Evolutionary conservation across 768 basidiomycete species (phyloP).

Genomic region (Russula olivacea): DNA sequence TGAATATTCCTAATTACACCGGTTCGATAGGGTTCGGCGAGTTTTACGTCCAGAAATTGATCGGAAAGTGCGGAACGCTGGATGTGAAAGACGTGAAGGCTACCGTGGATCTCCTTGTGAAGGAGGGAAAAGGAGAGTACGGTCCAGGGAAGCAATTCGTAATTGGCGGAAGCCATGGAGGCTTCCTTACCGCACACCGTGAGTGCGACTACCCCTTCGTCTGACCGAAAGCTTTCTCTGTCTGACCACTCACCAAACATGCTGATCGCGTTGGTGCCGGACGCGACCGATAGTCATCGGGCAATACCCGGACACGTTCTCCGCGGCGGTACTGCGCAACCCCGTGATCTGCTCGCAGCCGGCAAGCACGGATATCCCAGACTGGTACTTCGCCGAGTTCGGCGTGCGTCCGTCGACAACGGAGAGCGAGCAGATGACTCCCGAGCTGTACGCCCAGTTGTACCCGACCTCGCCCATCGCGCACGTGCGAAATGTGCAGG

Average conservation of each 20-base stretch:
- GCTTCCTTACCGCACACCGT: constrained; percentile 29
- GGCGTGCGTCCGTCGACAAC: constrained; percentile 16
- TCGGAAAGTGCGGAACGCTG: constrained; percentile 31
- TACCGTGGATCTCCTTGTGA: constrained; percentile 28
- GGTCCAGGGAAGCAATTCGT: constrained; percentile 28
- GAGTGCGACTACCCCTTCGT: background rate
- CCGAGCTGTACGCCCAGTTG: constrained; percentile 24
- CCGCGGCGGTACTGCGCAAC: constrained; percentile 32
- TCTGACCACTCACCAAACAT: background rate
- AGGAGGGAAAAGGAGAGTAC: constrained; percentile 25
- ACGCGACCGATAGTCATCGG: constrained; percentile 26
- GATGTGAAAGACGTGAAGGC: constrained; percentile 33
- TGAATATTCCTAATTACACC: constrained; percentile 33
- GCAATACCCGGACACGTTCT: constrained; percentile 30
- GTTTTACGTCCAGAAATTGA: constrained; percentile 28
- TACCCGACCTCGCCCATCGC: constrained; percentile 30
- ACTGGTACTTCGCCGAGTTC: constrained; percentile 33
- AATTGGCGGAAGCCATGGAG: constrained; percentile 33
- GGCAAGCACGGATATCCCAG: constrained; percentile 33
- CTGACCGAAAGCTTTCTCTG: background rate
- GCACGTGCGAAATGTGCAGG: constrained; percentile 27
- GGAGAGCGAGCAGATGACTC: constrained; percentile 21
- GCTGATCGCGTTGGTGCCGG: too few species aligned
- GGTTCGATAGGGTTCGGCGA: constrained; percentile 35
- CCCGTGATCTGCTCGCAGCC: constrained; percentile 32